Conservation (phyloP, 129 eudicot species). For the Arctium lappa region DNA sequence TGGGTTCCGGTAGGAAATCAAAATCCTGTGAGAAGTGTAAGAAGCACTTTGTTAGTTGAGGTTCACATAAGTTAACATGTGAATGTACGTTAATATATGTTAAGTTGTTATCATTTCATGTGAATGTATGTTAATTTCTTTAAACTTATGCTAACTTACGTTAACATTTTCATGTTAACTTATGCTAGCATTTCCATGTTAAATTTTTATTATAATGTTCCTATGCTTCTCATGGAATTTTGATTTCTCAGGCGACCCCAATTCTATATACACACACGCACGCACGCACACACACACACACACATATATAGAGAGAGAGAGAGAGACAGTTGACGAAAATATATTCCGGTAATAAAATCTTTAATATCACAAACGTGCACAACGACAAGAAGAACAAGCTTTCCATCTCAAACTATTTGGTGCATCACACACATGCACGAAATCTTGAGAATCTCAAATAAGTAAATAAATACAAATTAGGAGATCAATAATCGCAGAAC, state of each 20-base stretch:
- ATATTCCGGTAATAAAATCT: not conserved
- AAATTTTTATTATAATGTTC: not conserved
- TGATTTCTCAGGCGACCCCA: not conserved
- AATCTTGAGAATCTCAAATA: not conserved
- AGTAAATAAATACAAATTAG: not conserved
- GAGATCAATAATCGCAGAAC: slow-evolving; percentile 1
- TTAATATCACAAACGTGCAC: slow-evolving; percentile 5
- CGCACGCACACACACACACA: not conserved
- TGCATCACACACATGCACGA: not conserved
- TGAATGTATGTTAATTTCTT: too few relatives aligned
- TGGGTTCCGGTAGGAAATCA: not conserved
- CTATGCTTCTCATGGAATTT: not conserved
- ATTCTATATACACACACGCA: not conserved
- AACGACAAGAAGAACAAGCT: slow-evolving; percentile 10
- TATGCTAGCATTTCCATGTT: not conserved
- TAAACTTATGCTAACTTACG: too few relatives aligned
- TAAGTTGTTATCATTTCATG: not conserved
- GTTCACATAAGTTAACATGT: not conserved
- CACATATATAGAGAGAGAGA: not conserved
- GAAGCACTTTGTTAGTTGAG: not conserved
- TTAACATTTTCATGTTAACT: not conserved
- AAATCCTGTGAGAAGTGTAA: not conserved
- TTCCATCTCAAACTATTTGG: not conserved
- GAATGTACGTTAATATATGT: too few relatives aligned
- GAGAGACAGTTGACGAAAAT: not conserved